Evolutionary conservation across 306 rosid species (phyloP).

Genomic region (Notholithocarpus densiflorus): DNA sequence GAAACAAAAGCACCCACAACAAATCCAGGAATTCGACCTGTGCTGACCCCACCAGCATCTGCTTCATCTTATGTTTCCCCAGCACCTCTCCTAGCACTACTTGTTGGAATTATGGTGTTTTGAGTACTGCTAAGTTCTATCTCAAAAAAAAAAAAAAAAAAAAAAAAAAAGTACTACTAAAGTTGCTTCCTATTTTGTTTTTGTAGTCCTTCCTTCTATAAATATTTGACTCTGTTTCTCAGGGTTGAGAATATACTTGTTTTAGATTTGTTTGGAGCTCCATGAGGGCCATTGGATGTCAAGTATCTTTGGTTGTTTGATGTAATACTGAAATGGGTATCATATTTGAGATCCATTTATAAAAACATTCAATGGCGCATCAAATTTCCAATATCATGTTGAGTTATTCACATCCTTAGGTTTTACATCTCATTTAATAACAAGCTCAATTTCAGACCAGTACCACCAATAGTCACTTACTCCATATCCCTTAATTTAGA

Average conservation of each 20-base stretch:
- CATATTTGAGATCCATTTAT: background rate
- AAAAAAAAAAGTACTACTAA: background rate
- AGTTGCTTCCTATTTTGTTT: background rate
- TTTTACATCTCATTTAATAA: background rate
- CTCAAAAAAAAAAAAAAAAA: no score
- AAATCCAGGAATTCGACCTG: slow-evolving; percentile 29
- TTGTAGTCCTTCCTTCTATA: background rate
- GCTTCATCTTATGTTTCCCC: slow-evolving; percentile 23
- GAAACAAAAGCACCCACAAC: slow-evolving; percentile 30
- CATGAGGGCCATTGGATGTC: background rate
- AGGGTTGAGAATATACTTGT: background rate
- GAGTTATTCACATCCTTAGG: background rate
- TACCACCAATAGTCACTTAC: background rate
- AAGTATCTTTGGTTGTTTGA: background rate
- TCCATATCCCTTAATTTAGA: background rate
- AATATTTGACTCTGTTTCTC: background rate
- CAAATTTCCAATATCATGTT: background rate
- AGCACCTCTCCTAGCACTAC: slow-evolving; percentile 18
- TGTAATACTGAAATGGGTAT: background rate
- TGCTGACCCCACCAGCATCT: slow-evolving; percentile 35
- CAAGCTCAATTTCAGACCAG: background rate
- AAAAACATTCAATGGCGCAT: background rate
- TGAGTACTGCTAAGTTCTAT: background rate
- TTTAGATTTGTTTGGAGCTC: background rate
- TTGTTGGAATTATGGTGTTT: slow-evolving; percentile 24